Conservation (phyloP, 2,329 filamentous ascomycete species). For the Sporothrix globosa region DNA sequence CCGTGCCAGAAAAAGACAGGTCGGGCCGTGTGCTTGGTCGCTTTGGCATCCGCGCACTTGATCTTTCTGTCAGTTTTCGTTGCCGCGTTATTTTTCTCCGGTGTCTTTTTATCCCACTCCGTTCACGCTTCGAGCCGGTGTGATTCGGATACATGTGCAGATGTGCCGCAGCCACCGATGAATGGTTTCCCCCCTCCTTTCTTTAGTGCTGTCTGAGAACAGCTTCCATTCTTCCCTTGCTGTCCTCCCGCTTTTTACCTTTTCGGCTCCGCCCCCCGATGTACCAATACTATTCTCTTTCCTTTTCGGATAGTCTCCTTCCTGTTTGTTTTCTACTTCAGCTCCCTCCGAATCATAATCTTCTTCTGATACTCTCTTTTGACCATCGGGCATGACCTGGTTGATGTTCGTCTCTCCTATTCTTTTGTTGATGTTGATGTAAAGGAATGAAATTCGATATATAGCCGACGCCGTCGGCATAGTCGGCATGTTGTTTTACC, state of each 20-base stretch:
- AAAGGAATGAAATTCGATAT: neutral
- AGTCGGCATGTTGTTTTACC: neutral
- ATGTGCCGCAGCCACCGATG: constrained; percentile 2
- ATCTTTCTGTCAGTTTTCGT: neutral
- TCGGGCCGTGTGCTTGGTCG: constrained; percentile 18
- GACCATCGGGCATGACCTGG: neutral
- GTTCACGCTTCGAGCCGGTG: neutral
- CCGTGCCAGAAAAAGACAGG: neutral
- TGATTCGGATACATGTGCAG: constrained; percentile 13
- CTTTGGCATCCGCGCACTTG: neutral
- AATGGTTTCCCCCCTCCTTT: neutral
- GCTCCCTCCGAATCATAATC: no score
- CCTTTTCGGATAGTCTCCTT: neutral
- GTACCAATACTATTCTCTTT: neutral
- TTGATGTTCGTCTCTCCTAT: neutral
- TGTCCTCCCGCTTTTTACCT: neutral
- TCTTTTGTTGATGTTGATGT: neutral
- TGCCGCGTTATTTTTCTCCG: neutral
- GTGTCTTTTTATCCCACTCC: neutral
- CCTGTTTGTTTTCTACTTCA: neutral
- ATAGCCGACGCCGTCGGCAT: constrained; percentile 4
- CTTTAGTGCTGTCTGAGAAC: neutral
- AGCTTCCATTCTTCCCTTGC: neutral
- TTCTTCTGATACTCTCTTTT: neutral
- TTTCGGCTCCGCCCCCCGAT: neutral